A percentile compares a stretch with the other conserved stretches of the same genome.
These are phyloP conservation scores for Emmonsiellopsis sp. DNA, from an alignment of 2,329 filamentous ascomycete genomes.

Conservation along the genomic window DNA sequence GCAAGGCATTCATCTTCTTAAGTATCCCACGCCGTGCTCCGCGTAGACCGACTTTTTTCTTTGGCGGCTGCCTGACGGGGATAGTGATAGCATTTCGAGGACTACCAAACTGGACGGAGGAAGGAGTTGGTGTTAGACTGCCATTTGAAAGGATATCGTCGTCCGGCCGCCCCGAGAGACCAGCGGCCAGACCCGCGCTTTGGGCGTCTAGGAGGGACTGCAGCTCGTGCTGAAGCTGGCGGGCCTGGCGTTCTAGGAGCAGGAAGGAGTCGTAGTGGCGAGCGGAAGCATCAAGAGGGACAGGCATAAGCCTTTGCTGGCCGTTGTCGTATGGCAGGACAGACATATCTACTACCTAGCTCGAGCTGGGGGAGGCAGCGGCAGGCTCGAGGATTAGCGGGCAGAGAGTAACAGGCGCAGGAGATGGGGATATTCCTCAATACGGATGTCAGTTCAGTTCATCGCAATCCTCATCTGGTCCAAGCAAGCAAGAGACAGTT, in stretches of 20 bases:
- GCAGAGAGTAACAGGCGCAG: too few relatives aligned
- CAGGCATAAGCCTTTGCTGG: slow-evolving; percentile 12
- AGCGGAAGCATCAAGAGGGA: slow-evolving; percentile 21
- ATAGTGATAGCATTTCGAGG: slow-evolving; percentile 26
- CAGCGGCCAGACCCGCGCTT: slow-evolving; percentile 46
- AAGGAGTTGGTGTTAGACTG: slow-evolving; percentile 30
- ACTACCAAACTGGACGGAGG: slow-evolving; percentile 12
- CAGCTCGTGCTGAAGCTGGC: slow-evolving; percentile 46
- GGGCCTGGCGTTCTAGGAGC: slow-evolving; percentile 43
- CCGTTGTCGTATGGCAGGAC: background rate
- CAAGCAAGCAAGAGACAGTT: too few relatives aligned
- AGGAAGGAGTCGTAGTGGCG: slow-evolving; percentile 35
- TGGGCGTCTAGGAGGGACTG: slow-evolving; percentile 53
- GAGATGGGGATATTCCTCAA: too few relatives aligned
- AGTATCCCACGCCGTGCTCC: slow-evolving; percentile 48
- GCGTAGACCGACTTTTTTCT: slow-evolving; percentile 42
- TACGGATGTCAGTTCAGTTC: too few relatives aligned
- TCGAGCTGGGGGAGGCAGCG: background rate
- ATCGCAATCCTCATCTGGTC: too few relatives aligned
- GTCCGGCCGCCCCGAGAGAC: slow-evolving; percentile 28
- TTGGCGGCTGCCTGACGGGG: slow-evolving; percentile 28
- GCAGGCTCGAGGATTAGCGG: too few relatives aligned
- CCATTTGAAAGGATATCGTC: slow-evolving; percentile 39
- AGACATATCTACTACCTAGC: background rate
- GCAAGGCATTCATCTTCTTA: slow-evolving; percentile 46